Conservation (phyloP, 2,329 filamentous ascomycete species). For the Penicillium fuscoglaucum region DNA sequence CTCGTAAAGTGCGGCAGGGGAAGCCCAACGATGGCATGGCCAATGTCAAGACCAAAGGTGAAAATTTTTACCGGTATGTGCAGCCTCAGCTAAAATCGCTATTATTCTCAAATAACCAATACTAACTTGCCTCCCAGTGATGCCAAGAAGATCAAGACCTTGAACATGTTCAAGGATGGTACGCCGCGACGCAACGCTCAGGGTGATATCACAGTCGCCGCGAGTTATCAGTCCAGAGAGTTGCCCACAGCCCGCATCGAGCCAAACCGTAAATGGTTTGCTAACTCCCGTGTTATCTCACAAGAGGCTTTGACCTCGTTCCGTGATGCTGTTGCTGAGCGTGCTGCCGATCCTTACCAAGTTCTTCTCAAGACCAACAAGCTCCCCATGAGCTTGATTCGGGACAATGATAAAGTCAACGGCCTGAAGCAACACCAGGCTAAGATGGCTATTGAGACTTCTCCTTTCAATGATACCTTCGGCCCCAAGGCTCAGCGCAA, state of each 20-base stretch:
- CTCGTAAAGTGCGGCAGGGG: slow-evolving; percentile 79
- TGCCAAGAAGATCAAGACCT: slow-evolving; percentile 83
- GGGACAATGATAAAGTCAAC: slow-evolving; percentile 73
- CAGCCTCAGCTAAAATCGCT: slow-evolving; percentile 31
- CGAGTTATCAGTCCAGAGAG: slow-evolving; percentile 79
- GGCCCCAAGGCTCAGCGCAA: slow-evolving; percentile 93
- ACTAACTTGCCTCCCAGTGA: slow-evolving; percentile 40
- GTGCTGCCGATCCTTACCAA: slow-evolving; percentile 84
- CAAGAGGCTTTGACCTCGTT: slow-evolving; percentile 86
- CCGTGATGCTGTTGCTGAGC: slow-evolving; percentile 86
- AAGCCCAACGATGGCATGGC: slow-evolving; percentile 82
- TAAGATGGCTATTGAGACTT: slow-evolving; percentile 87
- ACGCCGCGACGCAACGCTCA: slow-evolving; percentile 76
- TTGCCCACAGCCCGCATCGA: slow-evolving; percentile 82
- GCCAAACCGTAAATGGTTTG: slow-evolving; percentile 97
- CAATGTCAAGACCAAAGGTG: slow-evolving; percentile 91
- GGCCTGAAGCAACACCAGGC: slow-evolving; percentile 89
- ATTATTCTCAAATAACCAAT: background rate
- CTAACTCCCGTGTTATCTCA: slow-evolving; percentile 85
- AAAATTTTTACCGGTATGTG: slow-evolving; percentile 87
- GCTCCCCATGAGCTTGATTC: slow-evolving; percentile 90
- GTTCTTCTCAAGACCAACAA: slow-evolving; percentile 98
- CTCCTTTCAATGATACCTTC: slow-evolving; percentile 85
- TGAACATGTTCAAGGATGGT: slow-evolving; percentile 90
- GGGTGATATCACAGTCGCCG: slow-evolving; percentile 82